These are phyloP conservation scores for Pyrenochaeta sp. DNA, from an alignment of 2,329 filamentous ascomycete species.

Conservation along the genomic window DNA sequence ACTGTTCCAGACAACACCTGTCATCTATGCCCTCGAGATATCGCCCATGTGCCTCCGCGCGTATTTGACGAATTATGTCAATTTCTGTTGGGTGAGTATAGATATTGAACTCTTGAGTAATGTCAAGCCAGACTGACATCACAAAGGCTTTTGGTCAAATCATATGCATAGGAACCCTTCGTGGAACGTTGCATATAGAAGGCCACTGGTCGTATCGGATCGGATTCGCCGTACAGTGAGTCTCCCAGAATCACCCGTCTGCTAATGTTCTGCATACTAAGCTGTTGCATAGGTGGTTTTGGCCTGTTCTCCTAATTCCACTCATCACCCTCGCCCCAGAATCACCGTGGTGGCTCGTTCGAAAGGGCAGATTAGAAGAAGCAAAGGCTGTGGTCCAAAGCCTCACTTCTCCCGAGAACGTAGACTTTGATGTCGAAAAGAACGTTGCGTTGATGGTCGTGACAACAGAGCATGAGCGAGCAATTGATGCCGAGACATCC, in stretches of 20 bases:
- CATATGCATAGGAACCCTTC: too few species aligned
- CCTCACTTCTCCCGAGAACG: conserved; percentile 3
- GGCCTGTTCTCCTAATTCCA: conserved; percentile 45
- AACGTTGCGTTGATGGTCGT: conserved; percentile 78
- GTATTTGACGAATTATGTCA: conserved; percentile 61
- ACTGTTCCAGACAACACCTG: conserved; percentile 51
- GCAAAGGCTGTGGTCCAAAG: conserved; percentile 59
- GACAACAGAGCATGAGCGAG: conserved; percentile 75
- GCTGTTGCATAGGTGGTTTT: too few species aligned
- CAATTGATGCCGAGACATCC: conserved; percentile 69
- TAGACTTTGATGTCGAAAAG: conserved; percentile 8
- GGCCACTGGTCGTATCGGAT: conserved; percentile 69
- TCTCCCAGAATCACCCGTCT: conserved; percentile 63
- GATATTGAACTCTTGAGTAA: too few species aligned
- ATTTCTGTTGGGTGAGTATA: too few species aligned
- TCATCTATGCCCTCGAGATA: conserved; percentile 62
- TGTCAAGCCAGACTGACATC: too few species aligned
- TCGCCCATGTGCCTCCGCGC: conserved; percentile 72
- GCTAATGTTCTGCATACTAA: too few species aligned
- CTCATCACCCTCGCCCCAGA: conserved; percentile 73
- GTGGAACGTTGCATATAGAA: too few species aligned
- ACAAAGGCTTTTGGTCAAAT: conserved; percentile 66
- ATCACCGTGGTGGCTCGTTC: conserved; percentile 77
- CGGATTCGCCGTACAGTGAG: conserved; percentile 67
- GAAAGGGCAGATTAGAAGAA: conserved; percentile 66